Evolutionary conservation across 345 rosid genomes (phyloP).

Genomic region (Crucihimalaya himalaica): DNA sequence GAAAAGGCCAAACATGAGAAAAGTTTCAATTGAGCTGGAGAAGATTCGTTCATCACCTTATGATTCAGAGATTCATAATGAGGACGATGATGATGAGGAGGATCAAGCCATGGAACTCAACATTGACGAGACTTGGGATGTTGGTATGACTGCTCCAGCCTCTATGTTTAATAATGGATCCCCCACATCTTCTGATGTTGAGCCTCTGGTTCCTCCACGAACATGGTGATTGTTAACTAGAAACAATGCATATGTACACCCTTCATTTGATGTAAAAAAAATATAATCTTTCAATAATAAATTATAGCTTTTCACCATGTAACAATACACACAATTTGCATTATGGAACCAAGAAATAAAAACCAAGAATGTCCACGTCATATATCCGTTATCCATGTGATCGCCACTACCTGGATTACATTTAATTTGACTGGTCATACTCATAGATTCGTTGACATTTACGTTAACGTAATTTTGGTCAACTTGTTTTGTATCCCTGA

Average conservation of each 20-base stretch:
- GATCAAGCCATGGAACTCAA: constrained; percentile 25
- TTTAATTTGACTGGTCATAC: background rate
- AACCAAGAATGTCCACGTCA: background rate
- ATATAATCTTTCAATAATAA: background rate
- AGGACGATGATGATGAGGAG: constrained; percentile 25
- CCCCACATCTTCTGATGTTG: constrained; percentile 19
- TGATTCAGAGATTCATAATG: constrained; percentile 16
- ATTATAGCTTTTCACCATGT: background rate
- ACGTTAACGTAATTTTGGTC: background rate
- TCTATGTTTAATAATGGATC: constrained; percentile 20
- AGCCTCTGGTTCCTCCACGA: constrained; percentile 26
- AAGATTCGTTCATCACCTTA: constrained; percentile 24
- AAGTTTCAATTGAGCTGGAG: constrained; percentile 43
- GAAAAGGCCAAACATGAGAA: constrained; percentile 51
- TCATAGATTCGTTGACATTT: background rate
- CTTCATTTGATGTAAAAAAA: background rate
- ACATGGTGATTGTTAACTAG: constrained; percentile 22
- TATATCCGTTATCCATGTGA: background rate
- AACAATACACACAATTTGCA: background rate
- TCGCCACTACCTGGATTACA: background rate
- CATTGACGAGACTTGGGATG: constrained; percentile 28
- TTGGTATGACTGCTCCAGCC: constrained; percentile 29
- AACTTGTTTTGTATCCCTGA: background rate
- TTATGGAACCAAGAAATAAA: background rate
- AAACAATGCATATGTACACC: background rate